A percentile compares a stretch with the other conserved stretches of the same genome.
These are phyloP conservation scores for Seiridium cupressi DNA, from an alignment of 2,329 filamentous ascomycete species.

Conservation along the genomic window DNA sequence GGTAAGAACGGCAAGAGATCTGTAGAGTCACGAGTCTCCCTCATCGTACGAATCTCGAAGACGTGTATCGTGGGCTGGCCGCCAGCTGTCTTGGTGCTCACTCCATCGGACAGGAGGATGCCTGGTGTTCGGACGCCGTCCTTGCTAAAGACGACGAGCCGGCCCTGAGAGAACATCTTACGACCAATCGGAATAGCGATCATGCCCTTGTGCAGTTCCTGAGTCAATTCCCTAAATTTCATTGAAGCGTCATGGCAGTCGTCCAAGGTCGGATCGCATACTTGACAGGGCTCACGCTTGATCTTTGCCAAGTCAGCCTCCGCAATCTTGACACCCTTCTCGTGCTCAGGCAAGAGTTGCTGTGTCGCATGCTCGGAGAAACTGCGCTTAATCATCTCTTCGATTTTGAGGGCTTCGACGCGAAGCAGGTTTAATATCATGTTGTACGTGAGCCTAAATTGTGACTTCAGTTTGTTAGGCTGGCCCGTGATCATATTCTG, in stretches of 20 bases:
- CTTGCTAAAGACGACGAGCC: constrained; percentile 81
- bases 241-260: constrained; percentile 79
- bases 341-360: constrained; percentile 88
- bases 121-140: constrained; percentile 82
- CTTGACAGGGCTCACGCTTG: constrained; percentile 77
- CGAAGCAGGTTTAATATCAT: constrained; percentile 97
- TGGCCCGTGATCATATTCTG: constrained; percentile 95
- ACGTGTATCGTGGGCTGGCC: constrained; percentile 71
- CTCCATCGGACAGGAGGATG: constrained; percentile 74
- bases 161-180: constrained; percentile 72
- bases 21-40: constrained; percentile 71
- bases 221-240: constrained; percentile 75
- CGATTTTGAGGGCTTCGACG: constrained; percentile 95
- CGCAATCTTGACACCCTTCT: constrained; percentile 88
- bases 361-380: constrained; percentile 99
- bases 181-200: constrained; percentile 80
- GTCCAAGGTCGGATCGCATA: constrained; percentile 79
- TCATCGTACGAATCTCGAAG: constrained; percentile 70
- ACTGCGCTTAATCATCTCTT: constrained; percentile 99
- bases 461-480: constrained; percentile 90
- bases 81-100: constrained; percentile 55
- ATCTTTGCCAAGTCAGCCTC: constrained; percentile 90
- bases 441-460: constrained; percentile 97
- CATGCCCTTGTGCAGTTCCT: constrained; percentile 74
- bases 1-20: constrained; percentile 84